These are phyloP conservation scores for Lolium perenne DNA, from an alignment of 176 grass and related monocot genomes.

Conservation along the genomic window DNA sequence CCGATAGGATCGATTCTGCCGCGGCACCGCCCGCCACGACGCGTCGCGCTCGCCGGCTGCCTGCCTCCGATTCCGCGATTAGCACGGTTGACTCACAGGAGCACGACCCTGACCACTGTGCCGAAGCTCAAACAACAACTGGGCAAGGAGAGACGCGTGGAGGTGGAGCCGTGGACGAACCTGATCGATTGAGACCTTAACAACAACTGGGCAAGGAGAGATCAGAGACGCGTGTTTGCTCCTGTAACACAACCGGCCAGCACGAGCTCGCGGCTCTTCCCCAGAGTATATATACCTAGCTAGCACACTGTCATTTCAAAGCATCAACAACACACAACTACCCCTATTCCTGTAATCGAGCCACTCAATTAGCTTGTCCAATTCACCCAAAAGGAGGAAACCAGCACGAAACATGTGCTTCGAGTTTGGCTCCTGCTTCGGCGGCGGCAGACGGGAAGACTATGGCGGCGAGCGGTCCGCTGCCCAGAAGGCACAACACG, in stretches of 20 bases:
- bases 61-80: background rate
- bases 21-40: background rate
- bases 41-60: background rate
- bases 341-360: background rate
- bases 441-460: background rate
- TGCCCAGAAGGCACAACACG: background rate
- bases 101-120: background rate
- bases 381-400: background rate
- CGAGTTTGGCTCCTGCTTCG: slow-evolving; percentile 15
- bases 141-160: no score
- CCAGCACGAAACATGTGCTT: slow-evolving; percentile 37
- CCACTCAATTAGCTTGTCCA: background rate
- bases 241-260: background rate
- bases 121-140: no score
- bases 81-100: background rate
- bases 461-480: background rate
- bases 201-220: background rate
- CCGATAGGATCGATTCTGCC: background rate
- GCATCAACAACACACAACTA: background rate
- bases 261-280: no score
- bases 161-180: no score
- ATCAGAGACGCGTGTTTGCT: background rate
- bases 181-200: background rate
- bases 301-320: background rate
- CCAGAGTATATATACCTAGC: background rate